Conservation (phyloP, 2,329 filamentous ascomycete species). For the Arthroderma uncinatum region DNA sequence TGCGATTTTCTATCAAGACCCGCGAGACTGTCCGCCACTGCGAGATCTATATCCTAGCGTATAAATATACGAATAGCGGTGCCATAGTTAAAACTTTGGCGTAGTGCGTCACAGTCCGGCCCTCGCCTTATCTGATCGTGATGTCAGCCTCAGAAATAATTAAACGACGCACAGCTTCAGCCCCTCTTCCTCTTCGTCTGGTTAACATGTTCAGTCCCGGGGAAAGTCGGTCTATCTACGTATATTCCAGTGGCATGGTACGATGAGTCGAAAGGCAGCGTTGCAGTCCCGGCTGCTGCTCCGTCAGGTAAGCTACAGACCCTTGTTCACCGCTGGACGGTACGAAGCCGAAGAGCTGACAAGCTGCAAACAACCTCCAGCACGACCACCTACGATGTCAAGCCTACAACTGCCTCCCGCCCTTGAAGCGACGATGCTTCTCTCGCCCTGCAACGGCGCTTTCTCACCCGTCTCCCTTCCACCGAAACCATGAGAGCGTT, state of each 20-base stretch:
- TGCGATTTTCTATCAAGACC: not conserved
- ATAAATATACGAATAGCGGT: too few species aligned
- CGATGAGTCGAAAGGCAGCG: conserved; percentile 10
- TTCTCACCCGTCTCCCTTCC: not conserved
- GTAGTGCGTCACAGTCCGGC: not conserved
- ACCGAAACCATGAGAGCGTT: not conserved
- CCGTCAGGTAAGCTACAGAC: conserved; percentile 7
- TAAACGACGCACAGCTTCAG: conserved; percentile 1
- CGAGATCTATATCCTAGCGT: not conserved
- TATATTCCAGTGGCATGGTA: not conserved
- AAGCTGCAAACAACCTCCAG: not conserved
- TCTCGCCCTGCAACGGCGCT: conserved; percentile 5
- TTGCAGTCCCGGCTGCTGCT: conserved; percentile 9
- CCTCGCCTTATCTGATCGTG: not conserved
- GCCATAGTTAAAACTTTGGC: too few species aligned
- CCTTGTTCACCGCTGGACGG: not conserved
- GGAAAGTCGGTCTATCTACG: not conserved
- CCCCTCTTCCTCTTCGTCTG: not conserved
- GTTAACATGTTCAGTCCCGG: not conserved
- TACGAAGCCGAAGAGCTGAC: not conserved
- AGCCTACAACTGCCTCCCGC: conserved; percentile 6
- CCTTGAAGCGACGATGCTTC: conserved; percentile 13
- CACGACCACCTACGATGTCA: conserved; percentile 7
- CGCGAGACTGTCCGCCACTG: not conserved
- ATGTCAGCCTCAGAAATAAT: not conserved